phyloP scores from a whole-genome alignment of 192 early-diverging fungal species.

The Mortierella antarctica region DNA sequence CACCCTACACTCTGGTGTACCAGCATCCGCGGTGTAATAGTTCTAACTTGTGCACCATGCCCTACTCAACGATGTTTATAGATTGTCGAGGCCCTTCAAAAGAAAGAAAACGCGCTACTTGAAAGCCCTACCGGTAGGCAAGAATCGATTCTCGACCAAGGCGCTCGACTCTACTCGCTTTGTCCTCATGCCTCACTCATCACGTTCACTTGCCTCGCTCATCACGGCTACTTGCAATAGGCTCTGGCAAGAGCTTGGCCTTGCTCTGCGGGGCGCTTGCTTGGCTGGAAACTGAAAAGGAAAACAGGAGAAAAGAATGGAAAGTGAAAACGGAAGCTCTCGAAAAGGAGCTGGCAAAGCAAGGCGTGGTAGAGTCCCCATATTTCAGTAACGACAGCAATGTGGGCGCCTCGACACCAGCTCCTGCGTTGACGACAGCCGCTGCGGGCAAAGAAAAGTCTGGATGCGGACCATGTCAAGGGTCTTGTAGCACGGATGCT shows the following conservation, averaged over 20 bases:
- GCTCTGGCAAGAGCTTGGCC: slow-evolving; percentile 84
- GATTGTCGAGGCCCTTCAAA: slow-evolving; percentile 61
- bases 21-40: too few relatives aligned
- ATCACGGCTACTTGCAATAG: slow-evolving; percentile 23
- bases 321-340: neutral
- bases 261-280: slow-evolving; percentile 76
- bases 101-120: slow-evolving; percentile 70
- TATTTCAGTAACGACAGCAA: neutral
- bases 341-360: slow-evolving; percentile 21
- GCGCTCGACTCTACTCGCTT: slow-evolving; percentile 1
- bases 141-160: neutral
- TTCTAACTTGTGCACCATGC: neutral
- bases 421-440: neutral
- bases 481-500: slow-evolving; percentile 7
- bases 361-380: slow-evolving; percentile 3
- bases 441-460: neutral
- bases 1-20: too few relatives aligned
- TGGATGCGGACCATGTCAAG: neutral
- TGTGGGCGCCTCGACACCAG: neutral
- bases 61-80: neutral
- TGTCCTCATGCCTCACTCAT: slow-evolving; percentile 2
- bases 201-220: neutral
- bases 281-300: slow-evolving; percentile 65
- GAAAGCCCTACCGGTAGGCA: slow-evolving; percentile 70
- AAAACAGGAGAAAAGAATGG: neutral